Base-by-base conservation (phyloP, 1,284 basidiomycete genomes). In the Earliella scabrosa region DNA sequence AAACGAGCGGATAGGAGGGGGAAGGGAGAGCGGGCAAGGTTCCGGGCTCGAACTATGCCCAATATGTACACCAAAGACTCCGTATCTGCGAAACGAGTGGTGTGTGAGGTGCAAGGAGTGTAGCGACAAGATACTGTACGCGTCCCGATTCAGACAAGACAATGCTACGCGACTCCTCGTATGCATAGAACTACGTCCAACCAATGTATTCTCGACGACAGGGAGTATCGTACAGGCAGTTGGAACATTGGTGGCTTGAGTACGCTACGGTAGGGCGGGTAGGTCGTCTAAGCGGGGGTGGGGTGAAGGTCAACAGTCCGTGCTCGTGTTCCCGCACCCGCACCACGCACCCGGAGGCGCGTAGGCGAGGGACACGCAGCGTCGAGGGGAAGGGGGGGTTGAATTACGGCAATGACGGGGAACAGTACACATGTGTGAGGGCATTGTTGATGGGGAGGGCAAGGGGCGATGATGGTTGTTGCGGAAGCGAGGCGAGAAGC, bases 121-220 rank as follows among this genome's bases (percentile, higher is more conserved):
- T 34, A 48, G 20, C 45, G 35, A 47, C 29, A 38, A 50, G 38
- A 52, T 46, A 41, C 21, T 23, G 50, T 38, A 54, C 48, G 54
- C 54, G 54, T 53, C 51, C 49, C 54, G 56, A 54, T 31, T 56
- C 56, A 53, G 60, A 49, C 52, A 54, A 45, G 60, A 59, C 57
- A 49, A 56, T 50, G 43, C 34, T 16, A 23, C 32, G 26, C 32
- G 18, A 24, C 40, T 31, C 18, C 31, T 36, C 21, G 43, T 53
- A 45, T 52, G 54, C 57, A 56, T 44, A 49, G 51, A 54, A 66
- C 63, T 66, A 67, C 58, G 59, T 58, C 62, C 65, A 63, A 58
- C 56, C 61, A 61, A 67, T 64, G 63, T 64, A 67, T 67, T 67
- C 57, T 56, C 61, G 61, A 63, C 55, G 60, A 63, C 58, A 47